phyloP scores from a whole-genome alignment of 164 flowering plant genomes.

The Magnolia sinica region DNA sequence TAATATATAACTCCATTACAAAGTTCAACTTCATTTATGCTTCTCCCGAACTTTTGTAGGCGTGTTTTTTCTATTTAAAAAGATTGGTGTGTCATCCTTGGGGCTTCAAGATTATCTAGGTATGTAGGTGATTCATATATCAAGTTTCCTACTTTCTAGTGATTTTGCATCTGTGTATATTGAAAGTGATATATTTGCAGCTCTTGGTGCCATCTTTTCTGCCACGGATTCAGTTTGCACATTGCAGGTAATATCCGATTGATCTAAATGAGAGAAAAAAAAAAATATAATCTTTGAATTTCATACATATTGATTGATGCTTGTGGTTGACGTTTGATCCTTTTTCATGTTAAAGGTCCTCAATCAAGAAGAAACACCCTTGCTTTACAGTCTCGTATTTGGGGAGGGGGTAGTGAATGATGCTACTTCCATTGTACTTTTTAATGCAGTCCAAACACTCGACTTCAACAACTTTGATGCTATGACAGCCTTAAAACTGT shows the following conservation, averaged over 20 bases:
- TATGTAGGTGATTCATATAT: slow-evolving; percentile 10
- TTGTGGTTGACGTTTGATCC: background rate
- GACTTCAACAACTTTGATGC: slow-evolving; percentile 47
- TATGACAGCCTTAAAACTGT: slow-evolving; percentile 40
- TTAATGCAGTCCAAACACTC: slow-evolving; percentile 77
- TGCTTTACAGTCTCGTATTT: slow-evolving; percentile 83
- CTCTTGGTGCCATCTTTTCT: slow-evolving; percentile 85
- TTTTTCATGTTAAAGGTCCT: slow-evolving; percentile 47
- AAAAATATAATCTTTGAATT: background rate
- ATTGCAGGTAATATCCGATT: slow-evolving; percentile 52
- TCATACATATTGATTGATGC: background rate
- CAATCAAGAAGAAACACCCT: slow-evolving; percentile 82
- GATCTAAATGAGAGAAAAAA: background rate
- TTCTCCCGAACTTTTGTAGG: slow-evolving; percentile 27
- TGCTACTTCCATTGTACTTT: slow-evolving; percentile 90
- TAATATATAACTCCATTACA: background rate
- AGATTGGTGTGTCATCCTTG: slow-evolving; percentile 45
- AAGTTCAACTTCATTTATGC: background rate
- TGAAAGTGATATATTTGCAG: slow-evolving; percentile 27
- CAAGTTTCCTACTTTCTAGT: background rate
- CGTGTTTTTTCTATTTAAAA: slow-evolving; percentile 36
- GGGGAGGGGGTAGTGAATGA: slow-evolving; percentile 94
- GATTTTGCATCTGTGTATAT: background rate
- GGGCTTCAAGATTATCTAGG: slow-evolving; percentile 49
- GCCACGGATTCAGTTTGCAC: slow-evolving; percentile 96